These are phyloP conservation scores for Exophiala lecanii-corni DNA, from an alignment of 2,329 filamentous ascomycete genomes.

Conservation along the genomic window DNA sequence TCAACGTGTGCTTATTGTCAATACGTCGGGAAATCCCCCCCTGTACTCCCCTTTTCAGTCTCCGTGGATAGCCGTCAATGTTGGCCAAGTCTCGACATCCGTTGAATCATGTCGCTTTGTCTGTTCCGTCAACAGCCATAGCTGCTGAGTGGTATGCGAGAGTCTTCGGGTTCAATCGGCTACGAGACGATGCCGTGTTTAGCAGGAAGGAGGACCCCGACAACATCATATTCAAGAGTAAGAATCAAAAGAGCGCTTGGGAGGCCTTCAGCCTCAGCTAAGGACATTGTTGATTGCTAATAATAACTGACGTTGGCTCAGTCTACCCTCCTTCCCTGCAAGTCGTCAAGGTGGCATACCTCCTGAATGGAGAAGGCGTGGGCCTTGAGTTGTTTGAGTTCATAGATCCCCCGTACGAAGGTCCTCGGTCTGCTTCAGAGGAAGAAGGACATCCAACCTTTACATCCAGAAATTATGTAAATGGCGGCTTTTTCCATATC, in stretches of 20 bases:
- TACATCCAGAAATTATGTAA: not conserved
- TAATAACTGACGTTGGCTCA: no score
- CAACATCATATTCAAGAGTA: not conserved
- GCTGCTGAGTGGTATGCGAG: slow-evolving; percentile 7
- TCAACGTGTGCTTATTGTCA: no score
- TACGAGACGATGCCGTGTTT: not conserved
- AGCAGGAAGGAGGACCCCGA: not conserved
- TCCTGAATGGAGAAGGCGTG: not conserved
- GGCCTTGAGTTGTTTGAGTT: slow-evolving; percentile 13
- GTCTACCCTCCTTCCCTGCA: slow-evolving; percentile 1
- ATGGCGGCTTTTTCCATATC: slow-evolving; percentile 13
- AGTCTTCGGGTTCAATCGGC: slow-evolving; percentile 3
- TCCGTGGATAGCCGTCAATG: no score
- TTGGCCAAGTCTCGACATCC: no score
- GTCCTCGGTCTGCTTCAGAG: not conserved
- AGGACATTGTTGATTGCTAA: no score
- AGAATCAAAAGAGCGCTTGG: no score
- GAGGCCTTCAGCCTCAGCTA: no score
- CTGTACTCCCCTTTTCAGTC: no score
- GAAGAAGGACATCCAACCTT: slow-evolving; percentile 6
- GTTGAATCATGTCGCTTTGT: slow-evolving; percentile 12
- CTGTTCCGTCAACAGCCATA: slow-evolving; percentile 1
- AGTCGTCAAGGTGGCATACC: slow-evolving; percentile 9
- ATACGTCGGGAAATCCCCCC: no score
- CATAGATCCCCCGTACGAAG: slow-evolving; percentile 4